Percentiles rank a stretch among this genome's conserved stretches.
Evolutionary conservation across 2,329 filamentous ascomycete genomes (phyloP).

Genomic region (Metarhizium anisopliae): DNA sequence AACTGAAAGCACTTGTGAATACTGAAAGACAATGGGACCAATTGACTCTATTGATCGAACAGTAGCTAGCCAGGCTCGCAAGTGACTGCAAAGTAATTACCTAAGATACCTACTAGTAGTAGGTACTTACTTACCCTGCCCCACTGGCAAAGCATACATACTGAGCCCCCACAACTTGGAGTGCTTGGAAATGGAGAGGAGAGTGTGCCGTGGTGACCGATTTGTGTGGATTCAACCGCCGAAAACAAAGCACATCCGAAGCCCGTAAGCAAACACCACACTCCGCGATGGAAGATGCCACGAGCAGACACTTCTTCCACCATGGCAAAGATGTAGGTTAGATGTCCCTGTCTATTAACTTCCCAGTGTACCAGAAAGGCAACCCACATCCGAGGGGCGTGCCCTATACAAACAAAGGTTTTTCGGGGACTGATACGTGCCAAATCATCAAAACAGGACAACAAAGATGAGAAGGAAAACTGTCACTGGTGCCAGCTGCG

Average conservation of each 20-base stretch:
- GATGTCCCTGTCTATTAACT: neutral
- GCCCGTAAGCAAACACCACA: neutral
- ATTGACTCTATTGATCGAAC: too few species aligned
- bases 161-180: too few species aligned
- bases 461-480: conserved; percentile 27
- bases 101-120: too few species aligned
- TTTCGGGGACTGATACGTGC: too few species aligned
- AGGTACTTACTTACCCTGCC: too few species aligned
- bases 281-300: conserved; percentile 36
- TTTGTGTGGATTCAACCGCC: neutral
- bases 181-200: too few species aligned
- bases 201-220: too few species aligned
- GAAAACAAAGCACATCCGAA: neutral
- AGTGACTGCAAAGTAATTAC: too few species aligned
- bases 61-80: too few species aligned
- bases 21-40: too few species aligned
- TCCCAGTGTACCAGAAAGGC: neutral
- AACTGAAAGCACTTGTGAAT: too few species aligned
- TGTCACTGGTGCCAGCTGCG: conserved; percentile 57
- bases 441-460: conserved; percentile 16
- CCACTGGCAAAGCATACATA: too few species aligned
- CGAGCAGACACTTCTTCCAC: conserved; percentile 39
- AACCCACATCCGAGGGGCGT: neutral
- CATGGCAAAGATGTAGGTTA: conserved; percentile 30
- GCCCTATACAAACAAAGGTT: neutral